phyloP scores from a whole-genome alignment of 371 early-diverging fungal species.

The Mucor mucedo region DNA sequence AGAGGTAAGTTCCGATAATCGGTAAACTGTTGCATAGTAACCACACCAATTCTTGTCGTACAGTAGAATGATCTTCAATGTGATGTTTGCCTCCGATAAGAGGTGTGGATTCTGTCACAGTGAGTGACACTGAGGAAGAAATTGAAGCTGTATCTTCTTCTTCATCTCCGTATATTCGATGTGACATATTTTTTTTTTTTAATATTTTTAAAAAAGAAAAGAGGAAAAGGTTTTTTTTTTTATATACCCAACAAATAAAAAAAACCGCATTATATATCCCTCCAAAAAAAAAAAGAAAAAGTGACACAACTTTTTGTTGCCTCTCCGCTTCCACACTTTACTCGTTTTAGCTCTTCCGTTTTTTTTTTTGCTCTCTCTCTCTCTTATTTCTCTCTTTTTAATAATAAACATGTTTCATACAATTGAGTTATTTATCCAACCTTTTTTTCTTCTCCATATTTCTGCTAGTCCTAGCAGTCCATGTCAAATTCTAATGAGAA shows the following conservation, averaged over 20 bases:
- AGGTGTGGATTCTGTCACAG: conserved; percentile 26
- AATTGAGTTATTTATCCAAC: no score
- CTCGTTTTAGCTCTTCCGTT: not conserved
- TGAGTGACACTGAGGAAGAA: conserved; percentile 10
- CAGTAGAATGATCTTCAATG: conserved; percentile 16
- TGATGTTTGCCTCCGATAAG: not conserved
- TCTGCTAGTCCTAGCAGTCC: no score
- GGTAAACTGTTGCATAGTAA: conserved; percentile 61
- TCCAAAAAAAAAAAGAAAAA: conserved; percentile 10
- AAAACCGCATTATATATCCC: not conserved
- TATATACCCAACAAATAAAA: not conserved
- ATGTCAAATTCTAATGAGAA: no score
- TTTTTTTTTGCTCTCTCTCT: not conserved
- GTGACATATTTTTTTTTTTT: conserved; percentile 1
- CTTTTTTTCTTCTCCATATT: no score
- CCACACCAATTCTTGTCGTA: conserved; percentile 43
- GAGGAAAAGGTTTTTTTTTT: not conserved
- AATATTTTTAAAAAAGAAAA: not conserved
- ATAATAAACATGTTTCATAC: not conserved
- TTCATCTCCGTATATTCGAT: conserved; percentile 15
- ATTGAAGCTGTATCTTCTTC: conserved; percentile 2
- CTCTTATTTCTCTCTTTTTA: not conserved
- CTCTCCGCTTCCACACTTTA: not conserved
- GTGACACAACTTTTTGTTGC: not conserved
- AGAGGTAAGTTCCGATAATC: conserved; percentile 64